Evolutionary conservation across 305 asterid genomes (phyloP), one percentile per base, ranked within the genome.

Genomic region (Rubia balearica): DNA sequence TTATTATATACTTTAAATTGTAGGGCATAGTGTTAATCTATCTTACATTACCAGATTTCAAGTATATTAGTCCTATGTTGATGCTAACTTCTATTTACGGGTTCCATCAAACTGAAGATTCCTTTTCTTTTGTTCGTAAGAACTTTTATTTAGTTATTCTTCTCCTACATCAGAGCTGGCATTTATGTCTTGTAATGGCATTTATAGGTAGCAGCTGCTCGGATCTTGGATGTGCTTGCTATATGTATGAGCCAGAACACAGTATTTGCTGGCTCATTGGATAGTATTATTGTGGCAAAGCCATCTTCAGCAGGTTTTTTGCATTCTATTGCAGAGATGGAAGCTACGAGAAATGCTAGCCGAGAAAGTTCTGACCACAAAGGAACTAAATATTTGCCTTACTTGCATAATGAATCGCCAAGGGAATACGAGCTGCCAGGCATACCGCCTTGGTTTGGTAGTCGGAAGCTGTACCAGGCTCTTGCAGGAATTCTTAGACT

Each of bases 391-490:
- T 85, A 74, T 73, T 69, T 56, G 61, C 68, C 61, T 45, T 71
- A 67, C 76, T 71, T 72, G 10, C 69, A 69, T 64, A 86, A 85
- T 75, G 83, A 75, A 73, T 73, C 79, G 78, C 76, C 73, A 55
- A 79, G 81, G 38, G 88, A 82, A 68, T 81, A 87, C 72, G 87
- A 78, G 84, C 85, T 89, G 66, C 99, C 97, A 60, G 83, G 81
- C 82, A 85, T 91, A 89, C 99, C 99, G 40, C 98, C 99, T 68
- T 94, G 99, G 99, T 87, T 91, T 78, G 96, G 91, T 65, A 86
- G 89, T 77, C 95, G 81, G 81, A 88, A 86, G 77, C 82, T 94
- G 77, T 94, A 94, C 81, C 83, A 81, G 75, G 83, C 86, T 72
- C 86, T 94, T 62, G 91, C 96, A 49, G 92, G 90, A 80, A 83